A percentile compares a stretch with the other conserved stretches of the same genome.
Conservation (phyloP, 192 early-diverging fungal species). For the Entomortierella chlamydospora region DNA sequence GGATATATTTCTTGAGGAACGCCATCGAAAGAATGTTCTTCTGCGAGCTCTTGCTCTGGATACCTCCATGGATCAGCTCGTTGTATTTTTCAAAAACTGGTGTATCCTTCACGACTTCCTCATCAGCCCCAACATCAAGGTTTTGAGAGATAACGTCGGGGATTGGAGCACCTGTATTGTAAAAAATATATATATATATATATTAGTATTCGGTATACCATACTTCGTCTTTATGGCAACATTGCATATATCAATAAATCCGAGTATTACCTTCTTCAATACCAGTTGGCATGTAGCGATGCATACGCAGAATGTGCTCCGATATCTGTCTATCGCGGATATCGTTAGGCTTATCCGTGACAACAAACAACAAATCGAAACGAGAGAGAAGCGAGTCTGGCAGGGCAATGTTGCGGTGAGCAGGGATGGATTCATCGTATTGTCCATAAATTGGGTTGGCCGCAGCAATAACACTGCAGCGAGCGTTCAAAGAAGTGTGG, state of each 20-base stretch:
- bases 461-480: constrained; percentile 96
- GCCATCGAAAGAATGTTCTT: constrained; percentile 76
- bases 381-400: constrained; percentile 96
- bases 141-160: constrained; percentile 56
- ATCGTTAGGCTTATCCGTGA: constrained; percentile 92
- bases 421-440: constrained; percentile 89
- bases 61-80: constrained; percentile 82
- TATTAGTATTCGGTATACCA: neutral
- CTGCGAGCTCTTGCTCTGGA: constrained; percentile 51
- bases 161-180: constrained; percentile 58
- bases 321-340: constrained; percentile 88
- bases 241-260: too few relatives aligned
- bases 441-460: constrained; percentile 95
- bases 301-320: constrained; percentile 93
- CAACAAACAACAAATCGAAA: constrained; percentile 97
- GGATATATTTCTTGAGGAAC: constrained; percentile 96
- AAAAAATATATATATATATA: neutral
- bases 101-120: constrained; percentile 64
- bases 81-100: constrained; percentile 92
- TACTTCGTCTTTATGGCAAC: neutral
- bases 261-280: constrained; percentile 78
- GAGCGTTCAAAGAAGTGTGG: constrained; percentile 96
- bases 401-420: constrained; percentile 94
- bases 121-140: constrained; percentile 62
- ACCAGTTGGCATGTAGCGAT: constrained; percentile 90